Conservation (phyloP, 179 eudicot species). For the Silene vulgaris region DNA sequence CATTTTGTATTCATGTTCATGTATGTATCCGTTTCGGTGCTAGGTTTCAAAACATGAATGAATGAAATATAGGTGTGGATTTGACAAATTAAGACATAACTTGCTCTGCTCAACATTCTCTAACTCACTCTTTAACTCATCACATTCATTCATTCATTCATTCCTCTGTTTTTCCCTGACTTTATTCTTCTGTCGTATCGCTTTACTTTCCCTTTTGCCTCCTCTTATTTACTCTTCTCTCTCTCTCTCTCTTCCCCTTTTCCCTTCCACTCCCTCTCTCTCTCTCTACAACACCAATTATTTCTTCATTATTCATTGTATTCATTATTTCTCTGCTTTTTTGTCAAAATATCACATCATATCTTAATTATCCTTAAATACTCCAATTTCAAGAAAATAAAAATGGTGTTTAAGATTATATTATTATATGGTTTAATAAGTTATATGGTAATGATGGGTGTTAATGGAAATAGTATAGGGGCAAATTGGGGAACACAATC, state of each 20-base stretch:
- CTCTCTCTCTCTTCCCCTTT: not conserved
- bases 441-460: conserved; percentile 25
- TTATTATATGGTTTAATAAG: no score
- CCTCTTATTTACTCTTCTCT: not conserved
- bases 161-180: not conserved
- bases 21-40: no score
- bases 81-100: no score
- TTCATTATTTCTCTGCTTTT: no score
- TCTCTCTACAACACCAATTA: not conserved
- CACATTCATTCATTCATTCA: not conserved
- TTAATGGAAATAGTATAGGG: conserved; percentile 51
- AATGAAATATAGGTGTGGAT: no score
- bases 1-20: no score
- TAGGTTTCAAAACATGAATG: no score
- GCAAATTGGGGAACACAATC: conserved; percentile 92
- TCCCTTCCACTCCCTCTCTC: not conserved
- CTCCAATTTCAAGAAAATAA: no score
- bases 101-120: no score
- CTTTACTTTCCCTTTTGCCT: not conserved
- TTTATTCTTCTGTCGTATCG: not conserved
- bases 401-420: not conserved
- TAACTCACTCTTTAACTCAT: not conserved
- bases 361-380: no score
- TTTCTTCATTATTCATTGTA: conserved; percentile 2
- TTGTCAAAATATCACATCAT: no score